Base-by-base conservation (phyloP, 148 eudicot species). In the Diospyros lotus region DNA sequence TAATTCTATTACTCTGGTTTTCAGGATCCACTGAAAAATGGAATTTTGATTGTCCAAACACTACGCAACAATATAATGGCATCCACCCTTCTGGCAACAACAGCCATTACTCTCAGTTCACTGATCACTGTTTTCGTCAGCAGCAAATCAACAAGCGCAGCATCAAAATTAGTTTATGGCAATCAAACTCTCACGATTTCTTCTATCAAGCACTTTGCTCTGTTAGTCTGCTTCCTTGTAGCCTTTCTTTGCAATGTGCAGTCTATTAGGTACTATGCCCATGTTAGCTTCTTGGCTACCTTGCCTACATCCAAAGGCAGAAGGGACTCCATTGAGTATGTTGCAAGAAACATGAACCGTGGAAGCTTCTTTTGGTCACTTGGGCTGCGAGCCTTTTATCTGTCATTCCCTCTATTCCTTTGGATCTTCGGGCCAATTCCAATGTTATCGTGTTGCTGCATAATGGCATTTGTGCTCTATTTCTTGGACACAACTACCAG, bases 381-480 rank as follows among this genome's bases (percentile, higher is more conserved):
- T 60, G 95, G 97, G 5, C 72, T 92, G 64, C 82, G 97, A 53
- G 95, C 97, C 10, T 92, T 87, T 78, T 92, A 92, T 79, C 79
- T 92, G 61, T 90, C 97, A 1, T 92, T 90, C 76, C 93, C 95
- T 62, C 90, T 92, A 51, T 92, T 86, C 72, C 86, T 92, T 2
- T 92, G 97, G 97, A 64, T 92, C 13, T 92, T 92, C 55, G 97
- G 97, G 8, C 95, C 95, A 0, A 88, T 92, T 58, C 93, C 97
- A 15, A 88, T 90, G 97, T 79, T 90, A 51, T 81, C 73, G 38
- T 87, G 93, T 64, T 86, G 88, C 79, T 83, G 80, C 41, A 56
- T 84, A 38, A 77, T 92, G 89, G 73, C 91, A 1, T 69, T 76
- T 55, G 85, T 88, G 64, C 86, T 92, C 4, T 92, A 92, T 77